A percentile compares a stretch with the other conserved stretches of the same genome.
phyloP scores from a whole-genome alignment of 2,329 filamentous ascomycete species.

The Mollisia scopiformis region DNA sequence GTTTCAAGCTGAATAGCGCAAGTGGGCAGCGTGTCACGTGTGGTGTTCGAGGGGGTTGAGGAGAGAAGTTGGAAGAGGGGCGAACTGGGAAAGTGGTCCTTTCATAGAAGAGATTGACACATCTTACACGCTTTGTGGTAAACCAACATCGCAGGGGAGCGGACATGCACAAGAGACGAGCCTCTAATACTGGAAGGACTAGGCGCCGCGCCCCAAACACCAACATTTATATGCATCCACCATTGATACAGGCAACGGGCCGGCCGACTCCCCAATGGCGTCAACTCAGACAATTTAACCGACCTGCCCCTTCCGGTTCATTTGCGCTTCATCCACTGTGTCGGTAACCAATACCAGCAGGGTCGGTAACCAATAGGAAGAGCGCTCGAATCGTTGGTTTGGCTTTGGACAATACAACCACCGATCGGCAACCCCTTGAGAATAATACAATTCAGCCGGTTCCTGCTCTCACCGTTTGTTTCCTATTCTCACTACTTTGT shows the following conservation, averaged over 20 bases:
- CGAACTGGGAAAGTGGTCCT: background rate
- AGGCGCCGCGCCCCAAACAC: conserved; percentile 4
- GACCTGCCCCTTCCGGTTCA: background rate
- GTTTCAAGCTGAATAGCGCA: background rate
- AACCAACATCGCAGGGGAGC: too few species aligned
- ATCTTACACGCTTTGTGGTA: too few species aligned
- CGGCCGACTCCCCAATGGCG: background rate
- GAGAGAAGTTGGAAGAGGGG: background rate
- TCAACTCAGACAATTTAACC: background rate
- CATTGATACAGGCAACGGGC: background rate
- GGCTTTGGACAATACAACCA: background rate
- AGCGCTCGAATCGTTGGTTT: background rate
- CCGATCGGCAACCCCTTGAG: background rate
- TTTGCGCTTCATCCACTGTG: background rate
- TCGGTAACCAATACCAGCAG: background rate
- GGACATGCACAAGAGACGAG: too few species aligned
- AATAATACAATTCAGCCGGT: background rate
- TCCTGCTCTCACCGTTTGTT: background rate
- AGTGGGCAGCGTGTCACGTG: background rate
- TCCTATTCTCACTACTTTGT: background rate
- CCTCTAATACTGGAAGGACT: too few species aligned
- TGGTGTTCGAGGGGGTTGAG: background rate
- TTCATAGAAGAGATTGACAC: background rate
- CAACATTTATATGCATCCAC: conserved; percentile 12
- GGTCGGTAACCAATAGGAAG: too few species aligned